These are phyloP conservation scores for Torulaspora franciscae DNA, from an alignment of 805 yeast species.

Conservation along the genomic window DNA sequence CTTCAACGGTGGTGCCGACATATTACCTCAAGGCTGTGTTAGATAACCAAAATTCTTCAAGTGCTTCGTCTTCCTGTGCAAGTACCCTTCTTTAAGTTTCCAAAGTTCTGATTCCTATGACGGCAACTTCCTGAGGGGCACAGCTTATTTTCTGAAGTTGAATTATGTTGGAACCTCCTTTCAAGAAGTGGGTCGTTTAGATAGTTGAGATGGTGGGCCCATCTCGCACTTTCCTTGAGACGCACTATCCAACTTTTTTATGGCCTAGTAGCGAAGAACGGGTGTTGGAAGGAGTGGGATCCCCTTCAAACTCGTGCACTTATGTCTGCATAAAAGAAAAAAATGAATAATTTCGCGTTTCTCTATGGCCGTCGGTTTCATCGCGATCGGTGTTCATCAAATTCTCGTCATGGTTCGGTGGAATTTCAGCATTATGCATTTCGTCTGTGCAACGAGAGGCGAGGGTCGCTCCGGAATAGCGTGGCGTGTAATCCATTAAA, in stretches of 20 bases:
- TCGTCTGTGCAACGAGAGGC: neutral
- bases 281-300: neutral
- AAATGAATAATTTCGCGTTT: neutral
- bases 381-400: neutral
- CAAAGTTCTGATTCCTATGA: neutral
- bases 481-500: neutral
- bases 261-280: neutral
- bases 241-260: neutral
- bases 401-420: neutral
- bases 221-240: neutral
- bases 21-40: neutral
- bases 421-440: neutral
- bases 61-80: neutral
- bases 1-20: conserved; percentile 8
- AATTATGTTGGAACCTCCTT: neutral
- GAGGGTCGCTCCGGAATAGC: too few relatives aligned
- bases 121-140: too few relatives aligned
- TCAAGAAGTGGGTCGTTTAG: neutral
- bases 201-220: neutral
- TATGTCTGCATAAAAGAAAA: neutral
- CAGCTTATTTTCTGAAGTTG: too few relatives aligned
- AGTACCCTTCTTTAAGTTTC: neutral
- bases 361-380: neutral
- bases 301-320: neutral
- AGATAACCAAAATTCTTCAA: neutral